Conservation (phyloP, 2,329 filamentous ascomycete genomes). For the Lasiodiplodia citricola region DNA sequence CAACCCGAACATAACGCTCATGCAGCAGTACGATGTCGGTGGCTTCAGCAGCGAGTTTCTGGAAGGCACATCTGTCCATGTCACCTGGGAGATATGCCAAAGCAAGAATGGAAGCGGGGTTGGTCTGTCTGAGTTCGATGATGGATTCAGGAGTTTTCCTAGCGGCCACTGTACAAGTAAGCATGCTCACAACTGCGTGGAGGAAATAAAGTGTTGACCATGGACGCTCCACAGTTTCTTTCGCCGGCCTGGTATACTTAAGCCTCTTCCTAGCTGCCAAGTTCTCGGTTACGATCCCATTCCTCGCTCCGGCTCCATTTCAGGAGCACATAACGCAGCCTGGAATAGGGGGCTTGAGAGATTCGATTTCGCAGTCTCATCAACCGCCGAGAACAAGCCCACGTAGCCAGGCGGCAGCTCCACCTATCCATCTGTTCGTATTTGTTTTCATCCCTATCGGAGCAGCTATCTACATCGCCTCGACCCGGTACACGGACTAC, state of each 20-base stretch:
- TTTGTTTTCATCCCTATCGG: slow-evolving; percentile 22
- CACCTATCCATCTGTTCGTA: slow-evolving; percentile 22
- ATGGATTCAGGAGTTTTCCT: slow-evolving; percentile 23
- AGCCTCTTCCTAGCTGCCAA: slow-evolving; percentile 24
- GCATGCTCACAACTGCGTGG: neutral
- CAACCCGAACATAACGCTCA: slow-evolving; percentile 5
- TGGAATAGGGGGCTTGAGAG: too few relatives aligned
- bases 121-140: neutral
- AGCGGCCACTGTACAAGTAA: slow-evolving; percentile 22
- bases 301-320: neutral
- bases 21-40: slow-evolving; percentile 5
- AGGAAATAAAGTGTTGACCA: neutral
- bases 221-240: neutral
- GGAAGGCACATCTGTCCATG: slow-evolving; percentile 20
- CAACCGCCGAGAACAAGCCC: neutral
- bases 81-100: slow-evolving; percentile 10
- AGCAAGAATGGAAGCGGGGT: slow-evolving; percentile 11
- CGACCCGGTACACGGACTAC: slow-evolving; percentile 26
- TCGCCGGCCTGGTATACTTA: slow-evolving; percentile 13
- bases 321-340: neutral
- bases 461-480: slow-evolving; percentile 25
- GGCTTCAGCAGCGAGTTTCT: slow-evolving; percentile 23
- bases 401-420: neutral
- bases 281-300: slow-evolving; percentile 10
- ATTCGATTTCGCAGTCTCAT: neutral